A percentile compares a stretch with the other conserved stretches of the same genome.
These are phyloP conservation scores for Monosporascus cannonballus DNA, from an alignment of 2,329 filamentous ascomycete species.

Conservation along the genomic window DNA sequence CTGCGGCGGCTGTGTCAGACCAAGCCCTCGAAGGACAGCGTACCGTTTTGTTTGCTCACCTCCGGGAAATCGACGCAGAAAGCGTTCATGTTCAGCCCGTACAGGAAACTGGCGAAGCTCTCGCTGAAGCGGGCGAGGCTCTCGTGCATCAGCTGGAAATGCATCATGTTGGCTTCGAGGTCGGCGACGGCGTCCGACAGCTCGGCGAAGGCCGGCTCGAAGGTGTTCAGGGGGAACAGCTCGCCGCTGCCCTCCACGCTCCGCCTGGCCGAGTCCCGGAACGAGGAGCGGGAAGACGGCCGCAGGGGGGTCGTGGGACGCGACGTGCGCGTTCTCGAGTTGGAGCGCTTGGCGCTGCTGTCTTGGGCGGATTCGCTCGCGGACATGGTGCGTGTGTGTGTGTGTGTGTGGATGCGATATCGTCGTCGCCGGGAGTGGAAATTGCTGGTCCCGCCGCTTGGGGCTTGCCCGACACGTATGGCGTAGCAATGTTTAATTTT, in stretches of 20 bases:
- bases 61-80: constrained; percentile 98
- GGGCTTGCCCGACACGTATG: too few species aligned
- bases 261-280: constrained; percentile 68
- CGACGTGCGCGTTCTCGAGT: constrained; percentile 31
- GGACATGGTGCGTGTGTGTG: constrained; percentile 13
- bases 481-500: too few species aligned
- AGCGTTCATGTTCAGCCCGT: constrained; percentile 97
- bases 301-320: constrained; percentile 89
- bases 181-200: constrained; percentile 91
- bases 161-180: constrained; percentile 94
- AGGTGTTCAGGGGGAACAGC: constrained; percentile 66
- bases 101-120: constrained; percentile 91
- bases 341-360: constrained; percentile 11
- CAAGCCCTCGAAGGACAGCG: neutral
- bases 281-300: constrained; percentile 80
- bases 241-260: constrained; percentile 45
- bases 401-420: neutral
- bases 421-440: too few species aligned
- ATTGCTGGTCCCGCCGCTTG: too few species aligned
- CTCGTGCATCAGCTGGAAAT: constrained; percentile 95
- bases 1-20: constrained; percentile 33
- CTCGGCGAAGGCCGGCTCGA: constrained; percentile 90
- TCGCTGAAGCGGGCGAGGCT: constrained; percentile 89
- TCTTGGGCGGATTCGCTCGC: constrained; percentile 14
- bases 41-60: constrained; percentile 39